Evolutionary conservation across 768 basidiomycete genomes (phyloP), one percentile per base, ranked within the genome.

Genomic region (Tricholoma flavovirens): DNA sequence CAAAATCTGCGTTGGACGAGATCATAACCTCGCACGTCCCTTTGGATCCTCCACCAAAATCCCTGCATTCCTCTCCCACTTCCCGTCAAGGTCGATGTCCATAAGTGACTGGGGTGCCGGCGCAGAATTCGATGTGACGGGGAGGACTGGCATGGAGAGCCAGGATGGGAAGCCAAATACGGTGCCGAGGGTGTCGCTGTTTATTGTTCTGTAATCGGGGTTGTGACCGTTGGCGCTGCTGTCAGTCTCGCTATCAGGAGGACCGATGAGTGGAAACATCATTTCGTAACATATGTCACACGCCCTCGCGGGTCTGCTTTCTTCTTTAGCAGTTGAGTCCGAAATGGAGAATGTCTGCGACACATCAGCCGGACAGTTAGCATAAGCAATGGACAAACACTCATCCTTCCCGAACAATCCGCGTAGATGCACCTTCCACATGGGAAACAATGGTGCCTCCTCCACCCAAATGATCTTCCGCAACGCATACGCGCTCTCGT

Each of bases 401-500:
- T 57, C 63, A 93, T 94, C 75, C 83, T 80, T 10, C 80, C 81
- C 9, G 92, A 94, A 70, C 94, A 97, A 4, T 70, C 69, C 17
- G 84, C 84, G 69, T 93, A 96, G 7, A 96, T 86, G 64, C 93
- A 90, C 48, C 86, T 70, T 0, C 92, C 92, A 68, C 92, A 95
- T 4, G 94, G 73, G 57, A 92, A 73, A 67, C 92, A 95, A 65
- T 94, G 92, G 66, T 95, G 92, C 56, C 91, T 75, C 61, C 86
- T 70, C 83, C 89, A 88, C 6, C 88, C 86, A 69, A 94, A 95
- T 43, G 78, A 66, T 40, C 80, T 73, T 5, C 83, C 83, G 64
- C 94, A 97, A 9, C 88, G 77, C 92, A 93, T 93, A 66, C 94
- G 96, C 19, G 78, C 76, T 53, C 82, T 80, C n/a, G 90, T 86